phyloP scores from a whole-genome alignment of 2,329 filamentous ascomycete genomes.

The Paecilomyces niveus region DNA sequence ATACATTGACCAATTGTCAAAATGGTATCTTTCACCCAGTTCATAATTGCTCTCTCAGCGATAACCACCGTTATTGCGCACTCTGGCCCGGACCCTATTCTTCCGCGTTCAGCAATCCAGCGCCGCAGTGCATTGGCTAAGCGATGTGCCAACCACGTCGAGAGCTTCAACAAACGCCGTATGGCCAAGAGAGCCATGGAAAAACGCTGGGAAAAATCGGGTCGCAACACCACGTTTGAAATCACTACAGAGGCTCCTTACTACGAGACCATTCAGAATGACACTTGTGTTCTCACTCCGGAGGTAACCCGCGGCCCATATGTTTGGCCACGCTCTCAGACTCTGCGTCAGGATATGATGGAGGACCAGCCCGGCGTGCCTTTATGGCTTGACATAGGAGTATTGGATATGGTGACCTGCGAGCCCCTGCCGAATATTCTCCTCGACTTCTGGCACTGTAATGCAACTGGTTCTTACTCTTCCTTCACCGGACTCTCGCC shows the following conservation, averaged over 20 bases:
- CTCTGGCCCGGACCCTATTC: background rate
- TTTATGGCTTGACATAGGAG: slow-evolving; percentile 35
- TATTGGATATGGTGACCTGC: slow-evolving; percentile 38
- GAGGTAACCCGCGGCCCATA: slow-evolving; percentile 33
- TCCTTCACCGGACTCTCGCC: slow-evolving; percentile 16
- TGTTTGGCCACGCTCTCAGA: slow-evolving; percentile 27
- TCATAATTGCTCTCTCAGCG: background rate
- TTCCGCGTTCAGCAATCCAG: background rate
- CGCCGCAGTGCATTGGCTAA: background rate
- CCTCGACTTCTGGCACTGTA: slow-evolving; percentile 40
- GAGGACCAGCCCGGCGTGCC: slow-evolving; percentile 32
- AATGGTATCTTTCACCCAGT: background rate
- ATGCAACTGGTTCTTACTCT: slow-evolving; percentile 37
- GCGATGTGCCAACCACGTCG: background rate
- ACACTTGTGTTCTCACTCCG: slow-evolving; percentile 28
- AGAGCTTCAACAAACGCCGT: background rate
- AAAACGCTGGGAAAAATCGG: background rate
- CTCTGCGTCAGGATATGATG: slow-evolving; percentile 32
- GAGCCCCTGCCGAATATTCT: slow-evolving; percentile 26
- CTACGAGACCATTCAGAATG: slow-evolving; percentile 15
- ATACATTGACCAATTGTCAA: background rate
- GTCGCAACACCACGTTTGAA: background rate
- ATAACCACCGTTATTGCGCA: background rate
- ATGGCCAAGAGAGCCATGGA: background rate
- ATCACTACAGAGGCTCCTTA: slow-evolving; percentile 7